Percentiles rank a stretch among this genome's conserved stretches.
Evolutionary conservation across 1,284 basidiomycete species (phyloP).

Genomic region (Sporisorium reilianum): DNA sequence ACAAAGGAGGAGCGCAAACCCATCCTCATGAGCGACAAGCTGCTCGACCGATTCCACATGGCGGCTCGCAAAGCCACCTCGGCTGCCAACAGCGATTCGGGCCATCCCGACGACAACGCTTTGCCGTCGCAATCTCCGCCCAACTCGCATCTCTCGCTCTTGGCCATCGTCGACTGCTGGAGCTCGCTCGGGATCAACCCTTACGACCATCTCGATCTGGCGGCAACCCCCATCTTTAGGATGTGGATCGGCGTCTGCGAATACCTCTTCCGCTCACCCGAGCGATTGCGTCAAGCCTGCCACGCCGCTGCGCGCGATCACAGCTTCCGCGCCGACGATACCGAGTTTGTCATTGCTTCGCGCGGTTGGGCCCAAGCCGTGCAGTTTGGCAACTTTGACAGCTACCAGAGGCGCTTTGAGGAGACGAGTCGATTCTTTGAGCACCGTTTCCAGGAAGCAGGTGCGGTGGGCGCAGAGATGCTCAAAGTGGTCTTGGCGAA

Average conservation of each 20-base stretch:
- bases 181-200: constrained; percentile 86
- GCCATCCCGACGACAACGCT: constrained; percentile 20
- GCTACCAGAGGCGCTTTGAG: constrained; percentile 85
- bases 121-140: constrained; percentile 66
- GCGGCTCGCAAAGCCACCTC: constrained; percentile 72
- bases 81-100: constrained; percentile 12
- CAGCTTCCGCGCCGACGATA: constrained; percentile 87
- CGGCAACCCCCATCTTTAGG: constrained; percentile 94
- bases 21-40: constrained; percentile 86
- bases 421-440: constrained; percentile 86
- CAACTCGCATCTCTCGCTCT: constrained; percentile 94
- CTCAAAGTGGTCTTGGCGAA: constrained; percentile 78
- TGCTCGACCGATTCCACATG: constrained; percentile 89
- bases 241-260: constrained; percentile 98
- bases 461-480: constrained; percentile 86
- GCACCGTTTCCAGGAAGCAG: constrained; percentile 86
- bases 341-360: constrained; percentile 93
- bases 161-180: constrained; percentile 99
- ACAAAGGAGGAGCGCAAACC: constrained; percentile 72
- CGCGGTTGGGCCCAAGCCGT: constrained; percentile 85
- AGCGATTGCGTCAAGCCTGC: constrained; percentile 57
- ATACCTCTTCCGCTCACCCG: constrained; percentile 83
- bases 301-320: constrained; percentile 80
- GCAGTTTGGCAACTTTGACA: constrained; percentile 88
- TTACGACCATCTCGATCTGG: constrained; percentile 89